A percentile compares a stretch with the other conserved stretches of the same genome.
Conservation (phyloP, 768 basidiomycete genomes). For the Cystobasidium tubakii region DNA sequence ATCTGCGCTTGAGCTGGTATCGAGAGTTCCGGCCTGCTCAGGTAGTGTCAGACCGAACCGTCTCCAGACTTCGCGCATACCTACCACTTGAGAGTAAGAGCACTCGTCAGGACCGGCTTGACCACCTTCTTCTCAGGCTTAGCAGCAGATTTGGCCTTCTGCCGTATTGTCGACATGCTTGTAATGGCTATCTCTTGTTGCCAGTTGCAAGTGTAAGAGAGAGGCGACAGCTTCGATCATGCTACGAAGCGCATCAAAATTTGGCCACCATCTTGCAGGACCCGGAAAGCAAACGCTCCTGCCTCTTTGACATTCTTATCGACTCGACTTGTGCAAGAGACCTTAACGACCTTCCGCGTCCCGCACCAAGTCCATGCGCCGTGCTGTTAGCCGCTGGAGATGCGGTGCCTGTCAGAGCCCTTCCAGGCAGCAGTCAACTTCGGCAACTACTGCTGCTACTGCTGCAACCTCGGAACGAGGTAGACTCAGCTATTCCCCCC, state of each 20-base stretch:
- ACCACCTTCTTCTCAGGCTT: slow-evolving; percentile 38
- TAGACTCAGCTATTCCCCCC: background rate
- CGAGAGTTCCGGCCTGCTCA: slow-evolving; percentile 21
- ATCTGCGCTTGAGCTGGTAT: slow-evolving; percentile 7
- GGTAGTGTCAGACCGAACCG: background rate
- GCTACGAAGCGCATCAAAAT: background rate
- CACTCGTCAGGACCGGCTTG: slow-evolving; percentile 22
- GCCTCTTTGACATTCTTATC: too few species aligned
- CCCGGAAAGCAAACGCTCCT: too few species aligned
- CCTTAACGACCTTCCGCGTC: too few species aligned
- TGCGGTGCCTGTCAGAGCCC: background rate
- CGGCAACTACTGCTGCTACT: background rate
- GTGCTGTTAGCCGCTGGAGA: slow-evolving; percentile 3
- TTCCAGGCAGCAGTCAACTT: slow-evolving; percentile 1
- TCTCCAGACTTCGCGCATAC: background rate
- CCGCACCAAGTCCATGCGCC: background rate
- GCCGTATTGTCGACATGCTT: slow-evolving; percentile 21
- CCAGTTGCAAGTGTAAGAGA: too few species aligned
- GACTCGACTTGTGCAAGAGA: too few species aligned
- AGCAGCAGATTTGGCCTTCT: slow-evolving; percentile 29
- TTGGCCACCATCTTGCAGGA: background rate
- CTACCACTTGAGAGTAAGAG: slow-evolving; percentile 14
- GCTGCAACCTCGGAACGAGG: background rate
- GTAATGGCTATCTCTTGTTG: background rate
- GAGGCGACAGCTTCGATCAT: too few species aligned